A percentile compares a stretch with the other conserved stretches of the same genome.
Conservation (phyloP, 257 asterid species). For the Ballota nigra region DNA sequence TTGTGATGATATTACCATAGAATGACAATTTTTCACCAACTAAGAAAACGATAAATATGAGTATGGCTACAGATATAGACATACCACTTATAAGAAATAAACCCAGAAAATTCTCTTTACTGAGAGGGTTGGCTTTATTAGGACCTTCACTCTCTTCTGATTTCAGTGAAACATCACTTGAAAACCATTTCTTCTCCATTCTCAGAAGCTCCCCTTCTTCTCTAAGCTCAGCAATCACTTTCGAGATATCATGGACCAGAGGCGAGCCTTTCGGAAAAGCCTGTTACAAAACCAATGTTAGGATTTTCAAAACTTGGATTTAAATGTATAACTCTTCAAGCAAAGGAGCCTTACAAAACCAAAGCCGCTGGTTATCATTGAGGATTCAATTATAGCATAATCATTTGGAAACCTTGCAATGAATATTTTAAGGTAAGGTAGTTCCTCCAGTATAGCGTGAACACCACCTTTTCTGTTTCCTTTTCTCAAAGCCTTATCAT, state of each 20-base stretch:
- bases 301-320: background rate
- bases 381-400: slow-evolving; percentile 27
- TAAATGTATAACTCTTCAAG: too few relatives aligned
- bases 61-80: slow-evolving; percentile 17
- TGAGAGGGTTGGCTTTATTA: slow-evolving; percentile 11
- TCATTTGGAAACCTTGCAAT: slow-evolving; percentile 27
- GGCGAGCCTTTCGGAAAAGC: slow-evolving; percentile 39
- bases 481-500: slow-evolving; percentile 28
- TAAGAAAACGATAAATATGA: background rate
- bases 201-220: slow-evolving; percentile 33
- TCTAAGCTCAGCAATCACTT: slow-evolving; percentile 35
- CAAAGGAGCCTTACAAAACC: slow-evolving; percentile 38
- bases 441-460: slow-evolving; percentile 40
- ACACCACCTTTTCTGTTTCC: slow-evolving; percentile 46
- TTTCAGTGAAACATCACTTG: background rate
- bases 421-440: slow-evolving; percentile 39
- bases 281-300: slow-evolving; percentile 19
- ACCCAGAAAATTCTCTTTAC: slow-evolving; percentile 21
- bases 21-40: slow-evolving; percentile 11
- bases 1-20: too few relatives aligned
- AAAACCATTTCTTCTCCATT: slow-evolving; percentile 41
- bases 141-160: slow-evolving; percentile 2
- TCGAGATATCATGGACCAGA: slow-evolving; percentile 36
- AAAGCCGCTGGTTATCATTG: slow-evolving; percentile 1
- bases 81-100: slow-evolving; percentile 33